Percentiles rank a stretch among this genome's conserved stretches.
Evolutionary conservation across 116 monocot species (phyloP).

Genomic region (Zostera marina): DNA sequence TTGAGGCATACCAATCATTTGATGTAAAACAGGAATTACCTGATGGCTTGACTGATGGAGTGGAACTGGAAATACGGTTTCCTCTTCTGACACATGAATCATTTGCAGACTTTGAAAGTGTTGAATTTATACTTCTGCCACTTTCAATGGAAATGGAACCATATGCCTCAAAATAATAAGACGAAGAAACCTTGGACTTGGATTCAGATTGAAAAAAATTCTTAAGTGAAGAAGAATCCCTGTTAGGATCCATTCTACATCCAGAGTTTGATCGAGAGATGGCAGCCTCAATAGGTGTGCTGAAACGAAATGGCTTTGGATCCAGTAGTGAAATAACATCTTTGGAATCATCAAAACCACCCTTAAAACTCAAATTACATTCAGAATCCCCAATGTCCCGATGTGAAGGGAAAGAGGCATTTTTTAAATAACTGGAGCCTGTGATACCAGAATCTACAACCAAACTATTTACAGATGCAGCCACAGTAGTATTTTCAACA

Average conservation of each 20-base stretch:
- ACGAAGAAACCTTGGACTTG: not conserved
- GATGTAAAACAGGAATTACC: constrained; percentile 6
- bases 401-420: not conserved
- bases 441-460: not conserved
- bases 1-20: constrained; percentile 19
- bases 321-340: not conserved
- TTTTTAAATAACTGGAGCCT: not conserved
- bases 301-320: not conserved
- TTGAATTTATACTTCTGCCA: constrained; percentile 10
- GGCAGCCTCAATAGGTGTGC: not conserved
- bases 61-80: constrained; percentile 6
- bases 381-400: not conserved
- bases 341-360: not conserved
- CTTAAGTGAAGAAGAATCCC: not conserved
- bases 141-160: not conserved
- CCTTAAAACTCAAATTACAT: constrained; percentile 3
- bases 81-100: constrained; percentile 6
- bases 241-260: constrained; percentile 2
- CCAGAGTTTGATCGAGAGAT: constrained; percentile 2
- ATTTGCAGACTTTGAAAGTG: not conserved
- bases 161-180: constrained; percentile 3
- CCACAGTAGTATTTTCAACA: no score
- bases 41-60: constrained; percentile 8
- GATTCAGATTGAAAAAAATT: not conserved
- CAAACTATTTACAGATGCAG: not conserved